Percentiles rank a stretch among this genome's conserved stretches.
Evolutionary conservation across 768 basidiomycete species (phyloP).

Genomic region (Phaeotremella fagi): DNA sequence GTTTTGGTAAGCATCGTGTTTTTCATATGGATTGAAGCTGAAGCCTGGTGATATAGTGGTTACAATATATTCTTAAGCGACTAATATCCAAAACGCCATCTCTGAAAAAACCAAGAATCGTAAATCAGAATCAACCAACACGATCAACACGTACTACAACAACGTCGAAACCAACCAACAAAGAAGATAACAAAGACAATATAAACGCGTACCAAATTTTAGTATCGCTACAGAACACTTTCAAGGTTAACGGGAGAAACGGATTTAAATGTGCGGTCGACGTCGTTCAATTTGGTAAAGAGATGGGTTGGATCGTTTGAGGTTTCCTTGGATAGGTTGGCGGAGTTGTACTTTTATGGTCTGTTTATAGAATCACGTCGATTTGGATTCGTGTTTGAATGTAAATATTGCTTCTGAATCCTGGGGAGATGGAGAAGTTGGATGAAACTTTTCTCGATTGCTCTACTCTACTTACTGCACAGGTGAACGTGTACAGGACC

Average conservation of each 20-base stretch:
- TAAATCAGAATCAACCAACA: neutral
- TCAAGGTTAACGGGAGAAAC: too few relatives aligned
- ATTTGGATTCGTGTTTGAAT: too few relatives aligned
- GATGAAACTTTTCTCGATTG: too few relatives aligned
- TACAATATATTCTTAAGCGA: conserved; percentile 75
- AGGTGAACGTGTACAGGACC: too few relatives aligned
- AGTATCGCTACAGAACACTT: too few relatives aligned
- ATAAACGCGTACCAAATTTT: too few relatives aligned
- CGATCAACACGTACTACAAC: neutral
- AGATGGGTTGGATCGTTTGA: conserved; percentile 16
- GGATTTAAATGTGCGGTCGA: neutral
- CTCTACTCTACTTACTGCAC: too few relatives aligned
- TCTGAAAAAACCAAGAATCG: conserved; percentile 3
- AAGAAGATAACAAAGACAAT: too few relatives aligned
- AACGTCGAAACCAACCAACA: neutral
- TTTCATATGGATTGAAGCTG: neutral
- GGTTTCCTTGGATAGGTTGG: neutral
- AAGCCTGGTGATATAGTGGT: conserved; percentile 60
- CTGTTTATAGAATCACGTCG: too few relatives aligned
- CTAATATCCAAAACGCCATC: conserved; percentile 53
- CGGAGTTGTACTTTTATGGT: too few relatives aligned
- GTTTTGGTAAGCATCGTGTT: conserved; percentile 63
- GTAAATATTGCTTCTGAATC: too few relatives aligned
- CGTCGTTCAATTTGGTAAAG: conserved; percentile 8
- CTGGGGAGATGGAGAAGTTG: too few relatives aligned